Evolutionary conservation across 805 yeast species (phyloP).

Genomic region (Candida koratica): DNA sequence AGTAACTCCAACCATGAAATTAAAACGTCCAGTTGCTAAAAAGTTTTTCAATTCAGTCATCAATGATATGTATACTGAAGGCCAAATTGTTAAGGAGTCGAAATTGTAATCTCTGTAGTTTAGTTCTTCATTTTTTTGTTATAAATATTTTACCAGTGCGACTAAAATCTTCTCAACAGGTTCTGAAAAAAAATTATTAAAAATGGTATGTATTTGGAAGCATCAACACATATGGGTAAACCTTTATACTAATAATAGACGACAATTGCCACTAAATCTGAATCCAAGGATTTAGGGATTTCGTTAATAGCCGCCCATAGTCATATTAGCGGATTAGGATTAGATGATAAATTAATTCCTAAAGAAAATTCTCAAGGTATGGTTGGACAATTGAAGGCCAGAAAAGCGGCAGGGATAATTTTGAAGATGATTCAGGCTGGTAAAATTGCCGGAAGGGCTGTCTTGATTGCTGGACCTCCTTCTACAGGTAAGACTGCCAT

Average conservation of each 20-base stretch:
- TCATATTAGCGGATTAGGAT: constrained; percentile 94
- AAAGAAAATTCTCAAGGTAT: constrained; percentile 80
- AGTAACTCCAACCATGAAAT: constrained; percentile 41
- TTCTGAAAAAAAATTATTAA: constrained; percentile 6
- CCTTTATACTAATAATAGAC: constrained; percentile 15
- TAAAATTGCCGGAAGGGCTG: constrained; percentile 94
- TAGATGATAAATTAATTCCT: constrained; percentile 86
- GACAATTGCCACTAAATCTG: constrained; percentile 30
- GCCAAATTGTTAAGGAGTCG: constrained; percentile 18
- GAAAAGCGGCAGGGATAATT: constrained; percentile 94
- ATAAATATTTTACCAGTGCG: no score
- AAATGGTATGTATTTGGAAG: constrained; percentile 4
- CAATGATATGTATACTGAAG: constrained; percentile 34
- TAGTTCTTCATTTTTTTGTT: no score
- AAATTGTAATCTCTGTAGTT: constrained; percentile 6
- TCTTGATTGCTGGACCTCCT: constrained; percentile 95
- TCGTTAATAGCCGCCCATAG: constrained; percentile 96
- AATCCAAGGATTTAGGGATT: constrained; percentile 41
- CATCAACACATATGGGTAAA: no score
- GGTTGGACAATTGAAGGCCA: constrained; percentile 95
- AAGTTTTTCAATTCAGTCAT: constrained; percentile 26
- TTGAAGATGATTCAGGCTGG: constrained; percentile 92
- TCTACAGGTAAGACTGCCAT: constrained; percentile 98
- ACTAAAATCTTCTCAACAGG: no score
- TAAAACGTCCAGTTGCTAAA: constrained; percentile 37